These are phyloP conservation scores for Pseudomassariella vexata DNA, from an alignment of 2,329 filamentous ascomycete genomes.

Conservation along the genomic window DNA sequence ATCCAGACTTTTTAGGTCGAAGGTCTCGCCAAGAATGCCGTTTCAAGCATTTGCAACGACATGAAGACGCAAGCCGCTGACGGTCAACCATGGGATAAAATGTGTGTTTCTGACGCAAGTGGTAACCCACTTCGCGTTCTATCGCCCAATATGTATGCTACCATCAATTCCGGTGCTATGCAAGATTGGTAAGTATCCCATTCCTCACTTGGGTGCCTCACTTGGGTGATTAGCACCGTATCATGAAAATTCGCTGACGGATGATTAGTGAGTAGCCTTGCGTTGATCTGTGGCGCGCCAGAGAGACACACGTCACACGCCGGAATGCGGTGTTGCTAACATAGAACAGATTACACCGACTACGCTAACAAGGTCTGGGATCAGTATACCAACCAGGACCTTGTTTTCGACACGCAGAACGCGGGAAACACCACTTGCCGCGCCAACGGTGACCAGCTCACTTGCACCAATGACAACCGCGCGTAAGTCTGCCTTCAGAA, in stretches of 20 bases:
- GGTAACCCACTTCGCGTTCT: constrained; percentile 37
- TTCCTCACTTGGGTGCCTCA: neutral
- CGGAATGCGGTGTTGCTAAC: neutral
- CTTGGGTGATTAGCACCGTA: neutral
- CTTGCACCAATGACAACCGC: constrained; percentile 35
- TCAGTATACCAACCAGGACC: constrained; percentile 29
- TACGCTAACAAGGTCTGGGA: constrained; percentile 43
- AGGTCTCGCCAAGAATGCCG: constrained; percentile 30
- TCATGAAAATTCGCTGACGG: neutral
- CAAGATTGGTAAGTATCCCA: constrained; percentile 17
- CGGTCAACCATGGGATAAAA: constrained; percentile 34
- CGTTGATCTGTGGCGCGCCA: neutral
- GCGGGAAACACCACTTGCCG: constrained; percentile 34
- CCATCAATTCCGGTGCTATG: constrained; percentile 28
- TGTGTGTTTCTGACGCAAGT: constrained; percentile 32
- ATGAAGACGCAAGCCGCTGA: constrained; percentile 31
- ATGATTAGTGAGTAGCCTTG: neutral
- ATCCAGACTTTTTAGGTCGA: no score
- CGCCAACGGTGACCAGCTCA: constrained; percentile 27
- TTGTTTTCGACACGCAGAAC: constrained; percentile 38
- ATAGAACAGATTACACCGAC: constrained; percentile 27
- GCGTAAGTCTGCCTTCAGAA: constrained; percentile 5
- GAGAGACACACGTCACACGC: neutral
- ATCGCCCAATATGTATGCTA: constrained; percentile 35
- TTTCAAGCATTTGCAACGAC: constrained; percentile 34